Percentiles rank a stretch among this genome's conserved stretches.
These are phyloP conservation scores for Penicillium thymicola DNA, from an alignment of 2,329 filamentous ascomycete species.

Conservation along the genomic window DNA sequence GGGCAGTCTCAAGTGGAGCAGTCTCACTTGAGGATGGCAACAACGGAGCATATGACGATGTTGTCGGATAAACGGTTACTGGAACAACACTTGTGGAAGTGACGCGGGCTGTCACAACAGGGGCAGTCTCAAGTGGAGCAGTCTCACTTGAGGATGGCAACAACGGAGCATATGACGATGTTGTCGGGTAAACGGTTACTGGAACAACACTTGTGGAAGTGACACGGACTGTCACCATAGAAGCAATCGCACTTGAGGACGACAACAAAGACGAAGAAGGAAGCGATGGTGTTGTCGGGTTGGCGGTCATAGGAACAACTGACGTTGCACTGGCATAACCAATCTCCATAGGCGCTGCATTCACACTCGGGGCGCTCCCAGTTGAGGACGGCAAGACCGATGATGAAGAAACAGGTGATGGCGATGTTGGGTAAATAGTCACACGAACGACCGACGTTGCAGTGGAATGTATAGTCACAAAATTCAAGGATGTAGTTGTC, in stretches of 20 bases:
- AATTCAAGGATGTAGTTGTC: neutral
- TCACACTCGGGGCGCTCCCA: neutral
- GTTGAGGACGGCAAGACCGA: neutral
- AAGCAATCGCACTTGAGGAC: too few relatives aligned
- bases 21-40: neutral
- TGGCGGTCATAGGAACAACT: neutral
- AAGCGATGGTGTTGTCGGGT: neutral
- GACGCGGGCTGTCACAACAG: neutral
- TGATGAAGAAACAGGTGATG: neutral
- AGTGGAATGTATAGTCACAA: neutral
- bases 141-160: neutral
- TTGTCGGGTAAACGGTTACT: neutral
- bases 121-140: neutral
- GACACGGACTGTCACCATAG: neutral
- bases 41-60: neutral
- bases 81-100: slow-evolving; percentile 1
- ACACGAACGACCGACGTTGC: neutral
- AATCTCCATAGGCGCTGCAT: neutral
- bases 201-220: slow-evolving; percentile 1
- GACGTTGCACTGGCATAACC: neutral
- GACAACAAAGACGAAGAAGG: neutral
- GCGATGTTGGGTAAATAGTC: neutral
- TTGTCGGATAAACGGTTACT: neutral
- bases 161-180: neutral
- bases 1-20: neutral